Evolutionary conservation across 2,329 filamentous ascomycete species (phyloP), one percentile per base, ranked within the genome.

Genomic region (Colletotrichum zoysiae): DNA sequence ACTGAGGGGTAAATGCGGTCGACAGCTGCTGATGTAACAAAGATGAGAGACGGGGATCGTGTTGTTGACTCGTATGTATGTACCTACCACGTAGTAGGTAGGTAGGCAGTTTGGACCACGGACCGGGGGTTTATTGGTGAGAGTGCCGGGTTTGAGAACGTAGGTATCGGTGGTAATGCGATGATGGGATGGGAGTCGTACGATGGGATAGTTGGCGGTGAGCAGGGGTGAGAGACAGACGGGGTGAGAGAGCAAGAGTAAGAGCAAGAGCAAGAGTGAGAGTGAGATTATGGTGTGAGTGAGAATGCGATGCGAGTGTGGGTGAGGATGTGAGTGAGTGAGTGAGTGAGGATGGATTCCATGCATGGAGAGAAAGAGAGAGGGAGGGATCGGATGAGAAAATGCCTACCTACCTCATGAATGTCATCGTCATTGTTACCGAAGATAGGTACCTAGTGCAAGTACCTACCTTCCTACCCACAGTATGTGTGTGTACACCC

Each of bases 1-100:
- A 42, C 16, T 42, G 40, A 63, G 60, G 60, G 60, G 60, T 63
- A 55, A 50, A 18, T 53, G 35, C 60, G 60, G 53, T 30, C 30
- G 30, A 30, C 30, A 30, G 30, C n/a, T 12, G 60, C 48, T 44
- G 48, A 62, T 44, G 42, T 44, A 44, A 44, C 38, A 18, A 30
- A 59, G n/a, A 4, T 18, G 38, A 18, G 6, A 42, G 42, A 40
- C 14, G 20, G 44, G 44, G 44, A 56, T 56, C 12, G 44, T 62
- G 30, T 48, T 26, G 30, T 61, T 61, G 58, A 62, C 59, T 62
- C 44, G 59, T 40, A 23, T 5, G 9, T 40, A 38, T 5, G 9
- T 40, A 38, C 35, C 35, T 38, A 38, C 26, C 38, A 40, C 38
- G 9, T 16, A 4, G 40, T 18, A 42, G 35, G 35, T 42, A 18